Conservation (phyloP, 257 asterid genomes). For the Scutellaria minor region DNA sequence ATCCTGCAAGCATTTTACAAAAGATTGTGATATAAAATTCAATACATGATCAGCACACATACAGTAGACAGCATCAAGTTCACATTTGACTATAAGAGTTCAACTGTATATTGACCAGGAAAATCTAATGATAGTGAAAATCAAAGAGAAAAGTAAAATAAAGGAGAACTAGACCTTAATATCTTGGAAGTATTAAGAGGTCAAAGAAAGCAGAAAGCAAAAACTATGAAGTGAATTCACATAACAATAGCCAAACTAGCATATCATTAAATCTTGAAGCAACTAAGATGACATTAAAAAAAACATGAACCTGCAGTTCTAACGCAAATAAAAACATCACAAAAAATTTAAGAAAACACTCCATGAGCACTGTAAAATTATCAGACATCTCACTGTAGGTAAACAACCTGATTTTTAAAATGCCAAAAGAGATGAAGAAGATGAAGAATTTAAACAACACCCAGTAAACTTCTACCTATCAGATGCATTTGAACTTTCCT, state of each 20-base stretch:
- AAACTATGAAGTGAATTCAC: neutral
- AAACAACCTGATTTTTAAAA: neutral
- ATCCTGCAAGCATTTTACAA: slow-evolving; percentile 58
- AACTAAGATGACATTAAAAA: neutral
- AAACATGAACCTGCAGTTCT: slow-evolving; percentile 1
- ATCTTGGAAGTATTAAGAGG: neutral
- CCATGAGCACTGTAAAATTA: neutral
- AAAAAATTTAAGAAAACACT: neutral
- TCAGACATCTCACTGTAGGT: neutral
- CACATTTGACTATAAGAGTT: too few species aligned
- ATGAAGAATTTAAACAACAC: neutral
- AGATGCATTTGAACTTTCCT: neutral
- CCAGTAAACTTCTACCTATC: neutral
- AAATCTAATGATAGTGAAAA: neutral
- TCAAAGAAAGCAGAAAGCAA: neutral
- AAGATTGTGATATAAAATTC: slow-evolving; percentile 18
- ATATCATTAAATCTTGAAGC: too few species aligned
- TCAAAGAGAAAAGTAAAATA: neutral
- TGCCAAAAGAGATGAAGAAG: neutral
- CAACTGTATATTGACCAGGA: neutral
- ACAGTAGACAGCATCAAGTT: neutral
- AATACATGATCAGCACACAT: neutral
- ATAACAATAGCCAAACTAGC: too few species aligned
- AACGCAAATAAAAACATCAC: neutral
- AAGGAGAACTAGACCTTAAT: neutral